Percentiles rank a stretch among this genome's conserved stretches.
phyloP scores from a whole-genome alignment of 768 basidiomycete genomes.

The Lentinus tigrinus region DNA sequence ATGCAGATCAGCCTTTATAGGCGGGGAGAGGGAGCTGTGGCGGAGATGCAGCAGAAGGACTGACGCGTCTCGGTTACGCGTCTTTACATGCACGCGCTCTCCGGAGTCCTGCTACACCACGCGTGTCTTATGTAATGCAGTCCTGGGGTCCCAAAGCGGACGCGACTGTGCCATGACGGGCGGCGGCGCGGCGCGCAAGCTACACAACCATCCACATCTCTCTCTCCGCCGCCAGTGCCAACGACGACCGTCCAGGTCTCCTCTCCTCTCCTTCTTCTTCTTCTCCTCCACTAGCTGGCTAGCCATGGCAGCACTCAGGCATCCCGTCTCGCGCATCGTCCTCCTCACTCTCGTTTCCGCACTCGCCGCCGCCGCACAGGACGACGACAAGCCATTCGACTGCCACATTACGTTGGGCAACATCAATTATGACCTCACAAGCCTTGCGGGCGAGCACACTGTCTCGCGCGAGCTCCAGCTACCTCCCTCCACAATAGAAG shows the following conservation, averaged over 20 bases:
- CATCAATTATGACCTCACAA: slow-evolving; percentile 58
- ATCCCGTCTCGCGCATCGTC: slow-evolving; percentile 15
- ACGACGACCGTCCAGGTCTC: not conserved
- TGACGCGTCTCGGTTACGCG: slow-evolving; percentile 29
- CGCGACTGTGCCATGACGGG: not conserved
- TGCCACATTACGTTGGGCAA: slow-evolving; percentile 46
- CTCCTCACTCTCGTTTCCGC: slow-evolving; percentile 20
- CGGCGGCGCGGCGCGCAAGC: not conserved
- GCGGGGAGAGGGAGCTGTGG: not conserved
- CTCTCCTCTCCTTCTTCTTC: not conserved
- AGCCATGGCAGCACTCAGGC: slow-evolving; percentile 6
- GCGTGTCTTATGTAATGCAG: slow-evolving; percentile 27
- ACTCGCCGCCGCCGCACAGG: slow-evolving; percentile 21
- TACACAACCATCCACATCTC: not conserved
- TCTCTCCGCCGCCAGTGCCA: not conserved
- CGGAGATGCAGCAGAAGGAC: slow-evolving; percentile 8
- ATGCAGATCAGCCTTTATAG: not conserved
- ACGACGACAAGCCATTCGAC: slow-evolving; percentile 47
- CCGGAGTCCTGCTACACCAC: slow-evolving; percentile 19
- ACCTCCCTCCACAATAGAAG: slow-evolving; percentile 63
- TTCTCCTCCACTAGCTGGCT: not conserved
- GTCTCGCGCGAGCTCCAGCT: slow-evolving; percentile 50
- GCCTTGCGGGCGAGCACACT: slow-evolving; percentile 50
- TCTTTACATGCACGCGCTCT: slow-evolving; percentile 9
- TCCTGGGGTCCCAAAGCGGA: slow-evolving; percentile 9